Percentiles rank a stretch among this genome's conserved stretches.
Evolutionary conservation across 179 eudicot species (phyloP).

Genomic region (Beta macrorhiza): DNA sequence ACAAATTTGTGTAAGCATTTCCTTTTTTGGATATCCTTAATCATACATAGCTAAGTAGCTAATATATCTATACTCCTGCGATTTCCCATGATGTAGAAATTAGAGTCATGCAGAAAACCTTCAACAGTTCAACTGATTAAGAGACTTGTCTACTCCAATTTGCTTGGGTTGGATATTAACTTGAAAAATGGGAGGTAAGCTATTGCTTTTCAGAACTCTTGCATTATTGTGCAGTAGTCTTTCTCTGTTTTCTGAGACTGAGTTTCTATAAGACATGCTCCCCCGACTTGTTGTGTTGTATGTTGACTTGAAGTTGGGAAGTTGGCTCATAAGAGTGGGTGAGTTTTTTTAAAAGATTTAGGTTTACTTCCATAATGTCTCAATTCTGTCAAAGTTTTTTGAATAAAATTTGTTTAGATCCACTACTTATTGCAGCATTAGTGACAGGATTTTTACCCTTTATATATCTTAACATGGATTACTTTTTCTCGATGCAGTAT

Average conservation of each 20-base stretch:
- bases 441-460: not conserved
- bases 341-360: not conserved
- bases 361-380: not conserved
- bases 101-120: constrained; percentile 70
- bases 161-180: constrained; percentile 82
- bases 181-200: constrained; percentile 82
- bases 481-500: constrained; percentile 49
- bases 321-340: constrained; percentile 20
- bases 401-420: not conserved
- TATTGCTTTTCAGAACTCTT: not conserved
- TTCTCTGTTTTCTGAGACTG: not conserved
- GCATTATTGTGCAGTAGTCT: not conserved
- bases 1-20: not conserved
- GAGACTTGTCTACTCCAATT: constrained; percentile 72
- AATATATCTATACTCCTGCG: not conserved
- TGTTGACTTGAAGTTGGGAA: constrained; percentile 69
- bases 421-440: not conserved
- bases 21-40: not conserved
- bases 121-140: constrained; percentile 69
- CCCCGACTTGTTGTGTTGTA: constrained; percentile 76
- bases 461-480: constrained; percentile 2
- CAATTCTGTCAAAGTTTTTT: not conserved
- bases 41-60: constrained; percentile 9
- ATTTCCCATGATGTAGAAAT: constrained; percentile 50
- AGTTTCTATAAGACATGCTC: constrained; percentile 17